phyloP scores from a whole-genome alignment of 192 early-diverging fungal species.

The Spizellomyces punctatus region DNA sequence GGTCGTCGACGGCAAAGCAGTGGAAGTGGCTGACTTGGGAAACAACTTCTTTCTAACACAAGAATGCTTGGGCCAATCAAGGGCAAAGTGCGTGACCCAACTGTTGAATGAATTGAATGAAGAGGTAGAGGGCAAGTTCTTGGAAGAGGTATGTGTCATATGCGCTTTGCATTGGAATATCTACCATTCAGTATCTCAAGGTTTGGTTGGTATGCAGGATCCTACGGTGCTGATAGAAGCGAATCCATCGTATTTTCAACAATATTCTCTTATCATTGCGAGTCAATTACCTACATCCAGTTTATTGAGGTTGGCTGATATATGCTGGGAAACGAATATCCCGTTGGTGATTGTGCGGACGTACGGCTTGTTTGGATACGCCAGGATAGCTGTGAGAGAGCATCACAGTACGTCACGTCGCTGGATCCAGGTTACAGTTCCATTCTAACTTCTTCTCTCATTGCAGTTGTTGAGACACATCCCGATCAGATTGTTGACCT shows the following conservation, averaged over 20 bases:
- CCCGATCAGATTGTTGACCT: conserved; percentile 75
- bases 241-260: conserved; percentile 59
- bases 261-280: conserved; percentile 80
- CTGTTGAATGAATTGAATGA: conserved; percentile 86
- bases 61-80: conserved; percentile 62
- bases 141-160: conserved; percentile 54
- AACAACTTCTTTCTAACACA: conserved; percentile 92
- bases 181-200: not conserved
- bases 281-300: conserved; percentile 58
- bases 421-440: not conserved
- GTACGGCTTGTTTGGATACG: conserved; percentile 77
- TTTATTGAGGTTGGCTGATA: conserved; percentile 57
- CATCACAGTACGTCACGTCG: conserved; percentile 68
- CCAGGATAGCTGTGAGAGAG: conserved; percentile 73
- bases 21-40: conserved; percentile 71
- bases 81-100: conserved; percentile 63
- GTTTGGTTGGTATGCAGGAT: conserved; percentile 32
- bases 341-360: conserved; percentile 70
- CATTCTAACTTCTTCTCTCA: conserved; percentile 7
- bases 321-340: conserved; percentile 66
- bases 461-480: conserved; percentile 87
- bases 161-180: conserved; percentile 11
- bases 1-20: conserved; percentile 73
- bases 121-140: conserved; percentile 68
- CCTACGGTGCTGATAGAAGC: conserved; percentile 51